Evolutionary conservation across 2,329 filamentous ascomycete species (phyloP).

Genomic region (Purpureocillium lavendulum): DNA sequence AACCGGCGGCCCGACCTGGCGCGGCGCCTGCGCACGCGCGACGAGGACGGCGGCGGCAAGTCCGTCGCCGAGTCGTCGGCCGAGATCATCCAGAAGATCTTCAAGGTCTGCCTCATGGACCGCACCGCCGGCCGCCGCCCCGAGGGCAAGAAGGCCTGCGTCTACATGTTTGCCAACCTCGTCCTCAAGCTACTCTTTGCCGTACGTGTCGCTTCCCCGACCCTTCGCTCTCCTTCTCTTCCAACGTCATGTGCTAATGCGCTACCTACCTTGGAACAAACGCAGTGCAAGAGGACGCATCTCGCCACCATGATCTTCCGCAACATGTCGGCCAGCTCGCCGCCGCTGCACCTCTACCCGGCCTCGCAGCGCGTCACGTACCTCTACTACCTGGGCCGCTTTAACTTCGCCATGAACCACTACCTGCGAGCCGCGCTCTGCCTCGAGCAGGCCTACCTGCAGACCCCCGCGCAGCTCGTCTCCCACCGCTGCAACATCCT

Average conservation of each 20-base stretch:
- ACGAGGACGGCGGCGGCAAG: conserved; percentile 58
- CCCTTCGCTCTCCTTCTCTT: not conserved
- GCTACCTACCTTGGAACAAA: no score
- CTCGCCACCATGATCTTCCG: conserved; percentile 83
- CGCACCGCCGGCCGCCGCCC: conserved; percentile 61
- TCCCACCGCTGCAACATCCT: conserved; percentile 74
- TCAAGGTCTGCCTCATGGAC: conserved; percentile 83
- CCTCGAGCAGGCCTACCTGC: conserved; percentile 70
- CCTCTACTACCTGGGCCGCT: conserved; percentile 88
- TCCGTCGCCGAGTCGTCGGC: conserved; percentile 80
- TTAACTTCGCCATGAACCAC: conserved; percentile 77
- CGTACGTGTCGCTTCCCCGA: conserved; percentile 31
- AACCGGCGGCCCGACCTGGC: conserved; percentile 74
- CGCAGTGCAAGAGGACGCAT: conserved; percentile 70
- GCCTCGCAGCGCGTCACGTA: conserved; percentile 84
- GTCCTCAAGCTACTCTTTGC: conserved; percentile 84
- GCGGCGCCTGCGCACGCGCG: conserved; percentile 52
- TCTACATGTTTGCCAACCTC: conserved; percentile 88
- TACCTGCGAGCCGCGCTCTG: conserved; percentile 70
- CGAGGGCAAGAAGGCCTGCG: conserved; percentile 77
- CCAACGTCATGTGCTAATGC: no score
- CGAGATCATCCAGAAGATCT: conserved; percentile 83
- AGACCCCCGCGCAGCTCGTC: conserved; percentile 52
- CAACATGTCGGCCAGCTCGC: conserved; percentile 77
- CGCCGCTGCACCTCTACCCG: conserved; percentile 73